phyloP scores from a whole-genome alignment of 129 eudicot species.

The Pseudognaphalium luteoalbum region DNA sequence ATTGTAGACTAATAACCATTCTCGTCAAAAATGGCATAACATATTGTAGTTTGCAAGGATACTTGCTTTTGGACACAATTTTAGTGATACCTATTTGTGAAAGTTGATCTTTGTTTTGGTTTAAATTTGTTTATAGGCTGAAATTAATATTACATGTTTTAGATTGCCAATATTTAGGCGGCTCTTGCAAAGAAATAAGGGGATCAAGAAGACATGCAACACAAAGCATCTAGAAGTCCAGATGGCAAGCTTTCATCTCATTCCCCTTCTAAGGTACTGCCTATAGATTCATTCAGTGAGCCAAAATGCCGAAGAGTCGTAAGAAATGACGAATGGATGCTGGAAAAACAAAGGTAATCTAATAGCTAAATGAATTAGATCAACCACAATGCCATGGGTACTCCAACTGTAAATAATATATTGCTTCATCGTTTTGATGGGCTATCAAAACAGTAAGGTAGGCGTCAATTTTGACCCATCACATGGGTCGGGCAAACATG shows the following conservation, averaged over 20 bases:
- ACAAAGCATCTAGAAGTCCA: conserved; percentile 58
- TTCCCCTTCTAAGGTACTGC: conserved; percentile 44
- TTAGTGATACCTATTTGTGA: not conserved
- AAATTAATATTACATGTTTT: conserved; percentile 17
- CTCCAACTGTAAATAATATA: not conserved
- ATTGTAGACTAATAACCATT: too few relatives aligned
- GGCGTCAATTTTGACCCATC: not conserved
- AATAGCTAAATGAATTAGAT: conserved; percentile 5
- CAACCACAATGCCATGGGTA: not conserved
- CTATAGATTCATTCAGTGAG: conserved; percentile 38
- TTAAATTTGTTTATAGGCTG: not conserved
- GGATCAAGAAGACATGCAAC: conserved; percentile 44
- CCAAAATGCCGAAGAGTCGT: conserved; percentile 25
- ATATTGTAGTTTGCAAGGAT: too few relatives aligned
- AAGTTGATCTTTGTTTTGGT: conserved; percentile 14
- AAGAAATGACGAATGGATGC: conserved; percentile 76
- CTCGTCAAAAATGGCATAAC: too few relatives aligned
- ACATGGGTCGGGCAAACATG: not conserved
- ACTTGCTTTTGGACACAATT: too few relatives aligned
- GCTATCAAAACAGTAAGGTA: conserved; percentile 5
- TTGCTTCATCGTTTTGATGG: not conserved
- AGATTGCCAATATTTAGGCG: conserved; percentile 89
- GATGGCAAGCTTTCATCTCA: conserved; percentile 55
- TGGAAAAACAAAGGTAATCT: conserved; percentile 71
- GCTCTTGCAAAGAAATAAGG: conserved; percentile 83